phyloP scores from a whole-genome alignment of 331 rosid genomes.

The Pyracantha coccinea region DNA sequence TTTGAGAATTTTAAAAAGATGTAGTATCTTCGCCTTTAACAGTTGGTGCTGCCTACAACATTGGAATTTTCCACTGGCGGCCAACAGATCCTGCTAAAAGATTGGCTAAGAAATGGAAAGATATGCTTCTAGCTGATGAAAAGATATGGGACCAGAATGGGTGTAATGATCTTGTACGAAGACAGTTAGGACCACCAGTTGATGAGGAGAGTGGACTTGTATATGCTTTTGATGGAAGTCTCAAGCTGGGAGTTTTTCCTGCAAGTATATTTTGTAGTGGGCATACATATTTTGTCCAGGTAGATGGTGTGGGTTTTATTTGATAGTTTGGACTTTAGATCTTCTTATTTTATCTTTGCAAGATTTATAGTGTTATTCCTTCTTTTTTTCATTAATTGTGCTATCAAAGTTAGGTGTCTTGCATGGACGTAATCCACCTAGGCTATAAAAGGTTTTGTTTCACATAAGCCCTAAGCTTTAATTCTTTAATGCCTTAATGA shows the following conservation, averaged over 20 bases:
- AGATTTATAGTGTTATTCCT: background rate
- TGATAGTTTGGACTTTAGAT: background rate
- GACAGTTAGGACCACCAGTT: slow-evolving; percentile 68
- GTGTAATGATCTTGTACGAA: slow-evolving; percentile 62
- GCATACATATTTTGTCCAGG: slow-evolving; percentile 98
- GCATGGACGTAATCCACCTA: slow-evolving; percentile 1
- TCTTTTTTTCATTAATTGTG: background rate
- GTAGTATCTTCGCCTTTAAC: slow-evolving; percentile 5
- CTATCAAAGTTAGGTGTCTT: background rate
- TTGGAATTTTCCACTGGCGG: slow-evolving; percentile 95
- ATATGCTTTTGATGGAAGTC: slow-evolving; percentile 86
- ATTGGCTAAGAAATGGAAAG: slow-evolving; percentile 84
- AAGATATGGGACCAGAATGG: slow-evolving; percentile 96
- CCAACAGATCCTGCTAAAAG: slow-evolving; percentile 76
- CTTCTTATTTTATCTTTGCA: background rate
- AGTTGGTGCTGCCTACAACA: slow-evolving; percentile 82
- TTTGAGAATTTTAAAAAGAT: background rate
- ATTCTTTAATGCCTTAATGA: slow-evolving; percentile 9
- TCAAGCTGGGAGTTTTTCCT: slow-evolving; percentile 82
- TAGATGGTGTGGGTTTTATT: slow-evolving; percentile 18
- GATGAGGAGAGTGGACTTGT: slow-evolving; percentile 68
- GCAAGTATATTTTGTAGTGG: slow-evolving; percentile 91
- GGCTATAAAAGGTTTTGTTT: slow-evolving; percentile 2
- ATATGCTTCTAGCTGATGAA: slow-evolving; percentile 67
- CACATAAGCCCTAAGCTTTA: slow-evolving; percentile 8